Evolutionary conservation across 139 green algal species (phyloP).

Genomic region (Asterochloris erici): DNA sequence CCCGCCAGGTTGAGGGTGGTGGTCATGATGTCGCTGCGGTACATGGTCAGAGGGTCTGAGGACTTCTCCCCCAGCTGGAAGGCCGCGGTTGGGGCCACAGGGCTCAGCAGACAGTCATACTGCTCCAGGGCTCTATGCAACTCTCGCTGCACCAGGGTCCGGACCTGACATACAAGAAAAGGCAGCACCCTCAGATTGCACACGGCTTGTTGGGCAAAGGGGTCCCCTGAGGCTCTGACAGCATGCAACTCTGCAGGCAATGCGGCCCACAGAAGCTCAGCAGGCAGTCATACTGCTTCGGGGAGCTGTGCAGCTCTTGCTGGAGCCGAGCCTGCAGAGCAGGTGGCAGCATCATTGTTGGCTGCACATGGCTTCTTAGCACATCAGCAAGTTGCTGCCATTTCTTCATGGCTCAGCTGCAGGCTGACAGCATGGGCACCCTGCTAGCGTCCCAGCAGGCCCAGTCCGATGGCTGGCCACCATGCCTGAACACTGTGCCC

Average conservation of each 20-base stretch:
- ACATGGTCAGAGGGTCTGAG: slow-evolving; percentile 87
- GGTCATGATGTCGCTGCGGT: slow-evolving; percentile 95
- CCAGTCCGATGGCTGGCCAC: no score
- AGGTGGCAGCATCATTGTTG: no score
- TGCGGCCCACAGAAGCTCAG: not conserved
- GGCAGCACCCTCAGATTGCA: not conserved
- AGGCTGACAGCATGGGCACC: no score
- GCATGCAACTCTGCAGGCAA: not conserved
- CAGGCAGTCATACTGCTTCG: not conserved
- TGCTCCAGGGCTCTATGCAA: slow-evolving; percentile 50
- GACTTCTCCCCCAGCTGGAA: slow-evolving; percentile 84
- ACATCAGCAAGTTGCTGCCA: no score
- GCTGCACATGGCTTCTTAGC: no score
- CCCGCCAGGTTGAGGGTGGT: slow-evolving; percentile 90
- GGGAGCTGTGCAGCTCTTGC: no score
- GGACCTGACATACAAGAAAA: slow-evolving; percentile 66
- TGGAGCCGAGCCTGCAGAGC: no score
- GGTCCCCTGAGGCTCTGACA: no score
- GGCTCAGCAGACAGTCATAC: slow-evolving; percentile 39
- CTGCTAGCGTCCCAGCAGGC: no score
- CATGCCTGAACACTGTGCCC: no score
- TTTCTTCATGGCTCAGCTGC: no score
- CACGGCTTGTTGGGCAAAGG: no score
- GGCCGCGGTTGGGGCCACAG: slow-evolving; percentile 77
- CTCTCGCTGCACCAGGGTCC: slow-evolving; percentile 79